Base-by-base conservation (phyloP, 2,329 filamentous ascomycete species). In the Colletotrichum sp. region DNA sequence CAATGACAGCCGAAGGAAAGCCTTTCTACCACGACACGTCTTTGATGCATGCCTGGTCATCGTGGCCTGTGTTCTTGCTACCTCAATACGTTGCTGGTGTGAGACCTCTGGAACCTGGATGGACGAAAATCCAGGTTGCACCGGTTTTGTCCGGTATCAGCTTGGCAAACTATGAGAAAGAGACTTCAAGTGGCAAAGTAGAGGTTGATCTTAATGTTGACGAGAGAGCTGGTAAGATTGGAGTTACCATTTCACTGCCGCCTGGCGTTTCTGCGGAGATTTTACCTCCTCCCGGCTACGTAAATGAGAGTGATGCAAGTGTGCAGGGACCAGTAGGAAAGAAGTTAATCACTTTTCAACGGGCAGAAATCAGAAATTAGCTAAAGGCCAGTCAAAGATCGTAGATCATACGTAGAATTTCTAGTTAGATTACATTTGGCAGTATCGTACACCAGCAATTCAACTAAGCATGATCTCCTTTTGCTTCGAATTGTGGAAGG, bases 381-480 rank as follows among this genome's bases (percentile, higher is more conserved):
- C 8, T 26, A 28, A 28, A 28, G 55, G 2, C 12, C 21, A 16
- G 12, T 59, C 13, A 9, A 6, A 15, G 21, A 59, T 8, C 9
- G 15, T 59, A 24, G 55, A 59, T 5, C 24, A 59, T 26, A 59
- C 16, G 21, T 3, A 12, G 16, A n/a, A 49, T 49, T 12, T 28
- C 24, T 16, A 57, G 4, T 26, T 26, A 10, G 0, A 1, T 0
- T 15, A 26, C 15, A 57, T 8, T 21, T 18, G 21, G 13, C 24
- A 28, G 1, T 1, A 8, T 57, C 52, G 24, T 16, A 15, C 28
- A 8, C 0, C n/a, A 21, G 10, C 44, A 4, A 12, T 49, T 34
- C 36, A 77, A 6, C 72, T 72, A 24, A 78, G 76, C 68, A 81
- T 78, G 59, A 83, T 80, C 78, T 82, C 81, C 63, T 75, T 80